Conservation (phyloP, 768 basidiomycete species). For the Russula vinacea region DNA sequence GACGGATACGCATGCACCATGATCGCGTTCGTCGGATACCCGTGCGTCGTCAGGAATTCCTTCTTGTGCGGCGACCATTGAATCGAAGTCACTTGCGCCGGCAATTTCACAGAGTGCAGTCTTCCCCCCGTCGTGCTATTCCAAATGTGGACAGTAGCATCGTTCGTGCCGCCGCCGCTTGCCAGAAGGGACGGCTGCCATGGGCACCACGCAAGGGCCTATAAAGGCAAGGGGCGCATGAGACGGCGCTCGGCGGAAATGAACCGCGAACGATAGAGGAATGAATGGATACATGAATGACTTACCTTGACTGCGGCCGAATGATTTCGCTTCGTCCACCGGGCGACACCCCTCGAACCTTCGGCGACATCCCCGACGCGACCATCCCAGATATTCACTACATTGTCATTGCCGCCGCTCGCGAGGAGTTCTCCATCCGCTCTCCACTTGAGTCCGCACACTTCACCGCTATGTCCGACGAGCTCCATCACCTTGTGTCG, state of each 20-base stretch:
- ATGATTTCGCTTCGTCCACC: constrained; percentile 91
- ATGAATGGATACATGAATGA: constrained; percentile 3
- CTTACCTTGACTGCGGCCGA: constrained; percentile 77
- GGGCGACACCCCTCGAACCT: constrained; percentile 58
- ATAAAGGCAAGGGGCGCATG: constrained; percentile 10
- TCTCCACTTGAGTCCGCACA: constrained; percentile 77
- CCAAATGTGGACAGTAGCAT: constrained; percentile 89
- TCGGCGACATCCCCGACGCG: constrained; percentile 44
- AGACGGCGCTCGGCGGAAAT: background rate
- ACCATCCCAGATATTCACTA: constrained; percentile 97
- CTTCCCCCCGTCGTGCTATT: constrained; percentile 90
- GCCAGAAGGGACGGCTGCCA: constrained; percentile 57
- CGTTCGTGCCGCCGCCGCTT: constrained; percentile 65
- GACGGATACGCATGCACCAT: constrained; percentile 85
- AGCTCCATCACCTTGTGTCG: constrained; percentile 71
- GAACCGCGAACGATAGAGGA: background rate
- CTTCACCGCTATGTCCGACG: constrained; percentile 89
- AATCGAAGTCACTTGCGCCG: constrained; percentile 89
- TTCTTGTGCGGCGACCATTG: constrained; percentile 85
- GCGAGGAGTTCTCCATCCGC: constrained; percentile 88
- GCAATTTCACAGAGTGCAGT: constrained; percentile 79
- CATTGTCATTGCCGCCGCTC: constrained; percentile 97
- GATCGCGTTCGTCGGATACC: constrained; percentile 84
- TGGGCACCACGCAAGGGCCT: constrained; percentile 97
- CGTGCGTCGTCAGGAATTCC: constrained; percentile 90